Percentiles rank a stretch among this genome's conserved stretches.
These are phyloP conservation scores for Carex sylvatica DNA, from an alignment of 202 grass and related monocot species.

Conservation along the genomic window DNA sequence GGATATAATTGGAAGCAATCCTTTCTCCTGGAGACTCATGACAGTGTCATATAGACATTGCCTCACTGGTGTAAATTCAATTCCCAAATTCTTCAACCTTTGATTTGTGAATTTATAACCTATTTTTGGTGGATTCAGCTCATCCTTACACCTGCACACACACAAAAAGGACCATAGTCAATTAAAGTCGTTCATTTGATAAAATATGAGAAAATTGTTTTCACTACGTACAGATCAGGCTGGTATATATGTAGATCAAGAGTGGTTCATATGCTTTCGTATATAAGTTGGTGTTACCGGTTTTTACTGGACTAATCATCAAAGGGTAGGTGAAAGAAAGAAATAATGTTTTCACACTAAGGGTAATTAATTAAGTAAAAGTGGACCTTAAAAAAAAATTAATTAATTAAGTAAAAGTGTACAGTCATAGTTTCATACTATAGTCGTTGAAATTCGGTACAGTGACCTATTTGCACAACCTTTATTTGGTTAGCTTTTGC, in stretches of 20 bases:
- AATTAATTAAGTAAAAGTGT: not conserved
- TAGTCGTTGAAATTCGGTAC: not conserved
- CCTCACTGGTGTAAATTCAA: conserved; percentile 54
- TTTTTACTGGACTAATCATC: not conserved
- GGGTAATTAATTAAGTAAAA: not conserved
- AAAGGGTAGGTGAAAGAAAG: not conserved
- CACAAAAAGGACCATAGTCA: not conserved
- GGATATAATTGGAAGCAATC: conserved; percentile 46
- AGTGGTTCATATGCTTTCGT: not conserved
- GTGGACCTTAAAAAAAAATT: too few relatives aligned
- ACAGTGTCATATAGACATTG: conserved; percentile 63
- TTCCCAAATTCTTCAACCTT: conserved; percentile 59
- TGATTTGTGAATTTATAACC: conserved; percentile 77
- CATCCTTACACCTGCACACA: conserved; percentile 58
- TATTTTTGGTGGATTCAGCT: conserved; percentile 56
- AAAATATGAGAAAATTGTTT: not conserved
- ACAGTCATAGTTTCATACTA: not conserved
- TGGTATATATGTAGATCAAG: not conserved
- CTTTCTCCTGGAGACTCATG: conserved; percentile 60
- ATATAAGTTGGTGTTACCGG: not conserved
- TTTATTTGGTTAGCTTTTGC: not conserved
- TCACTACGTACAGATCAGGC: not conserved
- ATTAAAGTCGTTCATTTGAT: not conserved
- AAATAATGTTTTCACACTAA: not conserved
- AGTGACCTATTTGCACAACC: not conserved